Evolutionary conservation across 108 stramenopile genomes (phyloP).

Genomic region (Asterionellopsis glacialis): DNA sequence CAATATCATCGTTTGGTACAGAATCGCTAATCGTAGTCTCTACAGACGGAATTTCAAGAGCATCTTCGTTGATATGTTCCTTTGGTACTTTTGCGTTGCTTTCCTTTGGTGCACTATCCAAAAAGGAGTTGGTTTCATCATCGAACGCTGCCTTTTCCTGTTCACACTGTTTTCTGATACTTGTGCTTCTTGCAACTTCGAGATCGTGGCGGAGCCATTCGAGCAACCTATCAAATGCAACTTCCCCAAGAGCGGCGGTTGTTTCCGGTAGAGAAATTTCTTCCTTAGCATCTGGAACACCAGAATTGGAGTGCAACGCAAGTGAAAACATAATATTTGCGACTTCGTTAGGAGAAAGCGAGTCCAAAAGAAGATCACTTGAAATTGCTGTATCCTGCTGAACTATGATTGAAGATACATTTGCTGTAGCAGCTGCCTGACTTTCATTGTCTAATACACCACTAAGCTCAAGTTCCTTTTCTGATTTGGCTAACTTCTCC

Average conservation of each 20-base stretch:
- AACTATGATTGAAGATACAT: neutral
- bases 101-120: no score
- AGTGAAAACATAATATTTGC: constrained; percentile 47
- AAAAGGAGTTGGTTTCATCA: no score
- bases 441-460: neutral
- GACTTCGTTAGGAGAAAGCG: constrained; percentile 48
- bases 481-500: constrained; percentile 38
- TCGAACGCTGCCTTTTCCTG: no score
- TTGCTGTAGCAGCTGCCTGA: neutral
- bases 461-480: constrained; percentile 11
- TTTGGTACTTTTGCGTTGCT: no score
- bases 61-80: no score
- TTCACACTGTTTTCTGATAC: no score
- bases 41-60: no score
- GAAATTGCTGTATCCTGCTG: neutral
- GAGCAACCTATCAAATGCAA: constrained; percentile 37
- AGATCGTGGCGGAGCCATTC: constrained; percentile 30
- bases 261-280: constrained; percentile 33
- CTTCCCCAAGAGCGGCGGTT: constrained; percentile 25
- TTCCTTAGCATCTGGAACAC: constrained; percentile 10
- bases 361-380: constrained; percentile 28
- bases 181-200: neutral
- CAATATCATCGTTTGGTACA: neutral
- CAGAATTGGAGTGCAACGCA: constrained; percentile 33
- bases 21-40: no score